Conservation (phyloP, 805 yeast species). For the Candida insectorum region DNA sequence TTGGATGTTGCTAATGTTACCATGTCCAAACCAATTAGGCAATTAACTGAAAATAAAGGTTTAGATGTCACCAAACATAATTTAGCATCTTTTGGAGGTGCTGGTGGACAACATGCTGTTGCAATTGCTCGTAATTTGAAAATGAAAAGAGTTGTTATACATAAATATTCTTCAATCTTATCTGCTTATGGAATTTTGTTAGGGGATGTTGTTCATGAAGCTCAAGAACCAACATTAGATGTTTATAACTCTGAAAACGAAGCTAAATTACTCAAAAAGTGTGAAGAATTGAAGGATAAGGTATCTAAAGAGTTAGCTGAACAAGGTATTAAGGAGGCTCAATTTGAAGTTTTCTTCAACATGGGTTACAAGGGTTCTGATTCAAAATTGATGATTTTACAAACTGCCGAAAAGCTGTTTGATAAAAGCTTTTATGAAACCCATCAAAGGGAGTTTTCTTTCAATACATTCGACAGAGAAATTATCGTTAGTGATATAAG, state of each 20-base stretch:
- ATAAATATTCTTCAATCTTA: constrained; percentile 76
- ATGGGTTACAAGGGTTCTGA: constrained; percentile 24
- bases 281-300: constrained; percentile 11
- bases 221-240: constrained; percentile 67
- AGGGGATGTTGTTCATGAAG: constrained; percentile 80
- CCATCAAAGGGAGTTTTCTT: constrained; percentile 74
- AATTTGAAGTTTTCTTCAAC: constrained; percentile 14
- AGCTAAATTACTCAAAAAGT: constrained; percentile 15
- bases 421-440: constrained; percentile 45
- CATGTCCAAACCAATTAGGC: constrained; percentile 88
- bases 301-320: constrained; percentile 10
- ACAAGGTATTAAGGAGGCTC: constrained; percentile 14
- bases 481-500: constrained; percentile 71
- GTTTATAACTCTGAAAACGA: constrained; percentile 25
- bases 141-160: constrained; percentile 65
- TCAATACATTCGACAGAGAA: constrained; percentile 49
- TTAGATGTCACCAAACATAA: constrained; percentile 61
- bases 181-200: constrained; percentile 88
- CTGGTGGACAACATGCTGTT: constrained; percentile 89
- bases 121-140: constrained; percentile 73
- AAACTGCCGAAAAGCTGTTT: constrained; percentile 25
- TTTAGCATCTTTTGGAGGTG: constrained; percentile 86
- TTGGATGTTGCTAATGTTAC: constrained; percentile 80
- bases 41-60: constrained; percentile 83
- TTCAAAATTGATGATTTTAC: constrained; percentile 22